Conservation (phyloP, 805 yeast genomes). For the Tetrapisispora taiwanensis region DNA sequence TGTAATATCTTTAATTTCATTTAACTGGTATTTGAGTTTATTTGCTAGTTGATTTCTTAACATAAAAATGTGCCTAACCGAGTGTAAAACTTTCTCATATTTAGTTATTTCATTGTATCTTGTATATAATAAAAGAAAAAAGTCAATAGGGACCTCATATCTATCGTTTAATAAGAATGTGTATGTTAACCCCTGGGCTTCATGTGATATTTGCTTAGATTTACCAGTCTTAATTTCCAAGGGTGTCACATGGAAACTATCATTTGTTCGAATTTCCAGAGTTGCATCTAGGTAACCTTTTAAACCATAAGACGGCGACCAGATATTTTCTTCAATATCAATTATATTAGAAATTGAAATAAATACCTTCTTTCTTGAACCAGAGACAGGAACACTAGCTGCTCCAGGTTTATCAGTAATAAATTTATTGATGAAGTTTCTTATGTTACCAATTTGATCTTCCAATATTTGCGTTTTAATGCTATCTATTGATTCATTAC, state of each 20-base stretch:
- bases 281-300: conserved; percentile 89
- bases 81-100: conserved; percentile 43
- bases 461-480: conserved; percentile 35
- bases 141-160: conserved; percentile 56
- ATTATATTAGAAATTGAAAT: conserved; percentile 54
- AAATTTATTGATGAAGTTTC: conserved; percentile 43
- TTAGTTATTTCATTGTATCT: conserved; percentile 45
- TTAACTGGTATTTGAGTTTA: conserved; percentile 21
- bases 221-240: conserved; percentile 86
- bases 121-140: conserved; percentile 66
- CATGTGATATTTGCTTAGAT: conserved; percentile 51
- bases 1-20: conserved; percentile 8
- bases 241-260: conserved; percentile 49
- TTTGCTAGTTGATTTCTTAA: conserved; percentile 48
- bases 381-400: conserved; percentile 17
- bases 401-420: conserved; percentile 28
- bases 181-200: conserved; percentile 80
- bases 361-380: conserved; percentile 28
- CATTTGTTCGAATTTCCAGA: conserved; percentile 45
- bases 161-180: conserved; percentile 70
- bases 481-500: conserved; percentile 39
- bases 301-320: conserved; percentile 86
- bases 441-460: conserved; percentile 42
- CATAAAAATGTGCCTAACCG: conserved; percentile 58
- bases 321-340: conserved; percentile 82